phyloP scores from a whole-genome alignment of 2,329 filamentous ascomycete genomes.

The Tolypocladium album region DNA sequence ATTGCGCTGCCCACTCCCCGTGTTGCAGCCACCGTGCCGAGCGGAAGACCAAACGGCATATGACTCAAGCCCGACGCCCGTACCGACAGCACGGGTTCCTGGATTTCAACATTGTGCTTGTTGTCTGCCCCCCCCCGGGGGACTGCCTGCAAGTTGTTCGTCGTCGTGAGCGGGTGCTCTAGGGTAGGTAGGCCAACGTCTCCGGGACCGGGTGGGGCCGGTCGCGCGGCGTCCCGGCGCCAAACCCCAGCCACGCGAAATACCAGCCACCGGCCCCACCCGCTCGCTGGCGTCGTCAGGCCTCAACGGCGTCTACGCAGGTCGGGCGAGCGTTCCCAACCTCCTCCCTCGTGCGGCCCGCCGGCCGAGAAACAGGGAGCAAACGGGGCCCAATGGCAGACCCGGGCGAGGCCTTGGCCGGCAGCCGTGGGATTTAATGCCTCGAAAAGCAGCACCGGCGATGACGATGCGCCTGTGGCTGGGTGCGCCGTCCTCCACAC shows the following conservation, averaged over 20 bases:
- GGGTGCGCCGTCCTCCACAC: background rate
- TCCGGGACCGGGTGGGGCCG: background rate
- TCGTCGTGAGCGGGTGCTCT: background rate
- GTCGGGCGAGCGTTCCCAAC: background rate
- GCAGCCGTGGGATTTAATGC: background rate
- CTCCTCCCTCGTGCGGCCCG: background rate
- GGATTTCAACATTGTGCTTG: background rate
- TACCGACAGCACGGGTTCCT: too few relatives aligned
- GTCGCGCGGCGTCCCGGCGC: background rate
- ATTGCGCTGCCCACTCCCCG: background rate
- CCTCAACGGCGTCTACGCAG: background rate
- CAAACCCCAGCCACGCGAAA: background rate
- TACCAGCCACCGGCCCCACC: slow-evolving; percentile 1
- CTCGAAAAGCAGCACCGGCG: background rate
- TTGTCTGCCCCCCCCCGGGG: too few relatives aligned
- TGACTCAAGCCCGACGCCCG: background rate
- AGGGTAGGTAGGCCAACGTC: background rate
- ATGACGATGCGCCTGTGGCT: background rate
- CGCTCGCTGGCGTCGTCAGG: background rate
- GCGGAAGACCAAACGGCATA: background rate
- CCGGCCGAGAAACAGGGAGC: background rate
- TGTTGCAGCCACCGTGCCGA: background rate
- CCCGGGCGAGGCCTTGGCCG: background rate
- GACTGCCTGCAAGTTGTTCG: too few relatives aligned
- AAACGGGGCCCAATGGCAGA: background rate